Evolutionary conservation across 1,139 yeast species (phyloP).

Genomic region (Suhomyces wounanorum): DNA sequence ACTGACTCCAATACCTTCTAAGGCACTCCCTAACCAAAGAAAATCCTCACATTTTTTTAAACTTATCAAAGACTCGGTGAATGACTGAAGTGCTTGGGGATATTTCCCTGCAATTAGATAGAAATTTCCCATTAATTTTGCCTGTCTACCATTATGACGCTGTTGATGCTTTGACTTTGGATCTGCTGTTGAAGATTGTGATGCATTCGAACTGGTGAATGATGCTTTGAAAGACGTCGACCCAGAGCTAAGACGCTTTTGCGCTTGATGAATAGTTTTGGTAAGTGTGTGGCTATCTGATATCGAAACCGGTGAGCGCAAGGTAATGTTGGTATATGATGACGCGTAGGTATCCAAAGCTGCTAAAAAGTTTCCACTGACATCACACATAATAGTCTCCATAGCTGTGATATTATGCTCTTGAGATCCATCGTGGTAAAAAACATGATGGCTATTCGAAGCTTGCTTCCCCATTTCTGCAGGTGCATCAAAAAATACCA

Average conservation of each 20-base stretch:
- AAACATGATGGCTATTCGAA: constrained; percentile 22
- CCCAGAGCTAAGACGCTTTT: constrained; percentile 43
- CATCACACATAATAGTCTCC: constrained; percentile 74
- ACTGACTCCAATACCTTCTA: constrained; percentile 77
- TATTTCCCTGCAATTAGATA: constrained; percentile 79
- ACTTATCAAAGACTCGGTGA: constrained; percentile 67
- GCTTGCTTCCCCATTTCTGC: constrained; percentile 18
- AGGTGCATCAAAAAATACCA: constrained; percentile 62
- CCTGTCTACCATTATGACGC: constrained; percentile 62
- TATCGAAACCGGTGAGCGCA: constrained; percentile 71
- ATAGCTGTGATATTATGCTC: constrained; percentile 41
- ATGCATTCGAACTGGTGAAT: constrained; percentile 18
- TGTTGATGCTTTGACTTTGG: constrained; percentile 35
- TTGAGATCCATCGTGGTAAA: constrained; percentile 27
- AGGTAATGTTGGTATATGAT: constrained; percentile 68
- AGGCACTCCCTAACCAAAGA: constrained; percentile 84
- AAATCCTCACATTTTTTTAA: constrained; percentile 69
- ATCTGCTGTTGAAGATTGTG: constrained; percentile 18
- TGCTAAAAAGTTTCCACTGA: constrained; percentile 63
- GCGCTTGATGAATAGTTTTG: constrained; percentile 57
- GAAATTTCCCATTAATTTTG: constrained; percentile 75
- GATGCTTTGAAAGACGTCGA: constrained; percentile 40
- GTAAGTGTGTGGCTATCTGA: constrained; percentile 50
- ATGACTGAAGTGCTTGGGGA: constrained; percentile 66
- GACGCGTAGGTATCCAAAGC: constrained; percentile 70